Evolutionary conservation across 2,329 filamentous ascomycete species (phyloP).

Genomic region (Chaetomiaceae sp.): DNA sequence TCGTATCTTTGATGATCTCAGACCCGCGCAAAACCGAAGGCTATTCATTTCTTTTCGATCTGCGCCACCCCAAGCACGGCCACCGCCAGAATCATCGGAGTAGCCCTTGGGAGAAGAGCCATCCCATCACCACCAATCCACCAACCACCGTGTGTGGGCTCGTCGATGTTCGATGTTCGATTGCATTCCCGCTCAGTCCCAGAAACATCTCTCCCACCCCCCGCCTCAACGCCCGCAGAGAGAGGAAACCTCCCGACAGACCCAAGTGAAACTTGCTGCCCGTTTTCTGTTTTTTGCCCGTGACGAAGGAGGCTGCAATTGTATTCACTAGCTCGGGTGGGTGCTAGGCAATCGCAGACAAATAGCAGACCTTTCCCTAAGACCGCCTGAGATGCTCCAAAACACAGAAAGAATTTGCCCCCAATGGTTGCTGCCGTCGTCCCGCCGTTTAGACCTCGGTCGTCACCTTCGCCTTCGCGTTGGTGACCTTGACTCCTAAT

Average conservation of each 20-base stretch:
- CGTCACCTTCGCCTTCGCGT: constrained; percentile 97
- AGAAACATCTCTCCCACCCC: neutral
- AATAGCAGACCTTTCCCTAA: constrained; percentile 28
- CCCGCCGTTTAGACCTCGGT: constrained; percentile 69
- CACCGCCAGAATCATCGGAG: too few relatives aligned
- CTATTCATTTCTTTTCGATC: too few relatives aligned
- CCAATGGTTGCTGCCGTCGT: constrained; percentile 17
- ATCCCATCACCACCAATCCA: too few relatives aligned
- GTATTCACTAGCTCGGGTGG: constrained; percentile 27
- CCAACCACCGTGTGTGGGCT: too few relatives aligned
- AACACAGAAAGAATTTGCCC: constrained; percentile 27
- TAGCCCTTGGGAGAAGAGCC: too few relatives aligned
- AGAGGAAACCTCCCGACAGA: neutral
- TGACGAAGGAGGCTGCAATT: constrained; percentile 27
- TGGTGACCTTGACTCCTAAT: constrained; percentile 99
- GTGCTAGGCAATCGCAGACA: constrained; percentile 27
- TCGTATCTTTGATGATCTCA: too few relatives aligned
- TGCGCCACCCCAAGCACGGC: too few relatives aligned
- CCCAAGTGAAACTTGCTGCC: constrained; percentile 7
- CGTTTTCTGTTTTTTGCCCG: constrained; percentile 16
- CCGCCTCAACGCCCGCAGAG: constrained; percentile 3
- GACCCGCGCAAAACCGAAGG: too few relatives aligned
- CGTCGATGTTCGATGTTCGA: too few relatives aligned
- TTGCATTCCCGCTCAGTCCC: constrained; percentile 5
- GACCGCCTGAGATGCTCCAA: constrained; percentile 29